Base-by-base conservation (phyloP, 805 yeast species). In the Yarrowia porcina region DNA sequence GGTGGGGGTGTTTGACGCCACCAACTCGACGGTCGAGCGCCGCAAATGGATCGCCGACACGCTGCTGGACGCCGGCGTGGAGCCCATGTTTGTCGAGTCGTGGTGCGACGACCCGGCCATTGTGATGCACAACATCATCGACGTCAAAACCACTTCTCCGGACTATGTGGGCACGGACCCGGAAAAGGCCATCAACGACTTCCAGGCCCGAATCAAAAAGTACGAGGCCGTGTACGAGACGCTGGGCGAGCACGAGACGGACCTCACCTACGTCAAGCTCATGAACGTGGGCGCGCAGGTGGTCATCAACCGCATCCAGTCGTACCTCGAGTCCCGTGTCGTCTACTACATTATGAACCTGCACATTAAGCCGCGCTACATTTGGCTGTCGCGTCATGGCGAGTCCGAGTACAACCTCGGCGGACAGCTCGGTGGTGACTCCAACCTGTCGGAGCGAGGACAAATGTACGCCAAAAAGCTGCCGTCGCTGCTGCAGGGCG, bases 381-480 rank as follows among this genome's bases (percentile, higher is more conserved):
- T 94, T 65, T 94, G 96, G 93, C 80, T 94, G 54, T 89, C 96
- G 54, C 83, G 99, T 69, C 99, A 94, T 71, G 99, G 99, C 27
- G 99, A 94, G 76, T 88, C 96, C 2, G 86, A 85, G 72, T 94
- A 87, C 76, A 94, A 94, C 73, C 80, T 94, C 64, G 91, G 91
- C 56, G 97, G 97, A 30, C 90, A 90, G 74, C 89, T 94, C 67
- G 99, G 99, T 33, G 99, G 98, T 20, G 97, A 93, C 76, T 89
- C 97, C 2, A 83, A 86, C 68, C 78, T 93, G 61, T 86, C 93
- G 56, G 87, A 86, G 64, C 81, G 98, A 44, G 98, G 98, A 7
- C 80, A 86, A 75, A 77, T 86, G 69, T 93, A 93, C 71, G 93
- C 97, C 4, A 76, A 80, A 57, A 90, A 87, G 73, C 82, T 93